Evolutionary conservation across 192 early-diverging fungal genomes (phyloP), one percentile per base, ranked within the genome.

Genomic region (Chytriomyces sp.): DNA sequence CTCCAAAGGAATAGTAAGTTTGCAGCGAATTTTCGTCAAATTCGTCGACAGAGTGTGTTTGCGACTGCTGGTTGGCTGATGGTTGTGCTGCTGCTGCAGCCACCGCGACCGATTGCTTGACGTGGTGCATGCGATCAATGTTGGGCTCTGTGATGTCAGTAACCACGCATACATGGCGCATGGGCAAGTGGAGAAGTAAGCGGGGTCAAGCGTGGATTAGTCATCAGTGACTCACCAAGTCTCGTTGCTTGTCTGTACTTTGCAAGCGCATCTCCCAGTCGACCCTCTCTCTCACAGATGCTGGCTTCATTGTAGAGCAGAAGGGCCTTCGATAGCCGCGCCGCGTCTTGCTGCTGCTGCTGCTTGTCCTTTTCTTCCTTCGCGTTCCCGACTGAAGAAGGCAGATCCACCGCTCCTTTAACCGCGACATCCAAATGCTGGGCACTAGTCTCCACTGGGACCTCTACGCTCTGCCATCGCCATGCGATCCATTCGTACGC

Each of bases 201-300:
- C 53, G 53, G 53, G 28, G 28, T 35, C 28, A 35, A 35, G 28
- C 28, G 28, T 35, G 28, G 28, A 35, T 35, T 2, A 35, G 28
- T 35, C 28, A 35, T 35, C 20, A 57, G 0, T 57, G 11, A 0
- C 10, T 43, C 46, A 75, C 73, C 73, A 7, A 75, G 61, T 23
- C 47, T 60, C 9, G 73, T 75, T 5, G 73, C 73, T 2, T 13
- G 61, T 23, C 73, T 28, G 63, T 62, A 75, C 62, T 75, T 75
- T n/a, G 50, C 24, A 13, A 75, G 63, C 9, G 73, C 73, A 20
- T 75, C 73, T 13, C 73, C 73, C 5, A 75, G 73, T 16, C 73
- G 35, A 8, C 73, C 73, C 60, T 75, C 73, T 11, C 73, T 61
- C 48, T 75, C 73, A 28, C 61, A 75, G n/a, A 75, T 24, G 73